A percentile compares a stretch with the other conserved stretches of the same genome.
These are phyloP conservation scores for Colletotrichum sp. DNA, from an alignment of 2,329 filamentous ascomycete species.

Conservation along the genomic window DNA sequence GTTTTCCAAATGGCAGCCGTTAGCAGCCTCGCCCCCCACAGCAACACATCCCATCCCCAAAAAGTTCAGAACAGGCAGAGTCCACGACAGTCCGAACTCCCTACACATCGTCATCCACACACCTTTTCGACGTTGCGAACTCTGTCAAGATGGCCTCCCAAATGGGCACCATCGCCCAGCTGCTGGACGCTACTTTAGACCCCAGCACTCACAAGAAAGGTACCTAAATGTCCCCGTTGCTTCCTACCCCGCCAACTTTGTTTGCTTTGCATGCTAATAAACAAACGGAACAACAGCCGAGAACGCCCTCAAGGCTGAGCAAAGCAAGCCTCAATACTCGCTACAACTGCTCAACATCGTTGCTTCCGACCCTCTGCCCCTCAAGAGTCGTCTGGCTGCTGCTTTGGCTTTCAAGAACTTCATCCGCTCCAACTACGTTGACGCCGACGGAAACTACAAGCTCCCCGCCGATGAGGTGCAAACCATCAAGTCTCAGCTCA, in stretches of 20 bases:
- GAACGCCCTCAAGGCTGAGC: conserved; percentile 76
- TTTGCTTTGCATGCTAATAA: conserved; percentile 36
- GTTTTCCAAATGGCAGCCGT: conserved; percentile 1
- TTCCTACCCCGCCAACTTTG: conserved; percentile 31
- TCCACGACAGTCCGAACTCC: conserved; percentile 4
- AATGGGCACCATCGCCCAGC: conserved; percentile 71
- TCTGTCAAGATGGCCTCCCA: conserved; percentile 58
- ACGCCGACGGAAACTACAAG: conserved; percentile 94
- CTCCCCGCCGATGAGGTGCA: conserved; percentile 81
- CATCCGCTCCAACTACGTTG: conserved; percentile 91
- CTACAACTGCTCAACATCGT: conserved; percentile 89
- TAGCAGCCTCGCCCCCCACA: conserved; percentile 16
- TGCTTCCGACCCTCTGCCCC: conserved; percentile 72
- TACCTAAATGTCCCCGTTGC: conserved; percentile 39
- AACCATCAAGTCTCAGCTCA: conserved; percentile 93
- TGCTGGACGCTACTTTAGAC: conserved; percentile 91
- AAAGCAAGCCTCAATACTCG: conserved; percentile 86
- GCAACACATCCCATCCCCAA: conserved; percentile 15
- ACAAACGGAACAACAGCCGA: conserved; percentile 68
- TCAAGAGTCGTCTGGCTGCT: conserved; percentile 83
- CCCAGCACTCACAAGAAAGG: conserved; percentile 89
- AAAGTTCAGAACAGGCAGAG: conserved; percentile 11
- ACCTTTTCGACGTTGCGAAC: conserved; percentile 13
- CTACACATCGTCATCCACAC: neutral
- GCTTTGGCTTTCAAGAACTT: conserved; percentile 99